Evolutionary conservation across 2,329 filamentous ascomycete species (phyloP), one percentile per base, ranked within the genome.

Genomic region (Alternaria dauci): DNA sequence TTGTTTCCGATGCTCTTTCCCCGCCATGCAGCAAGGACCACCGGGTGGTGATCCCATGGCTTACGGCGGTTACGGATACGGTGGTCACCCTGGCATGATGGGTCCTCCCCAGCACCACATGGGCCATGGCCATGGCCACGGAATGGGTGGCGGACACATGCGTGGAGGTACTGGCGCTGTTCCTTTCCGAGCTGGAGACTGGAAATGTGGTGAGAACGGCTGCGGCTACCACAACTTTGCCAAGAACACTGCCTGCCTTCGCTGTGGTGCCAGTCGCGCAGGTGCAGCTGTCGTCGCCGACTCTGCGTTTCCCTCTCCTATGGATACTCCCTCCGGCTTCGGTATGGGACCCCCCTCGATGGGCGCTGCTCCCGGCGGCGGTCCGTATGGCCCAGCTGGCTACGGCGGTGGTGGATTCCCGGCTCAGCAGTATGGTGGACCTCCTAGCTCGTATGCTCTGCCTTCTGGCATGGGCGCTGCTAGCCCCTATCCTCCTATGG

Each of bases 221-320:
- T 99, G 95, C 78, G 93, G 92, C 59, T 99, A 99, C 80, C 95
- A 99, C 84, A 99, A 99, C 83, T 99, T 99, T 77, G 95, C 95
- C 63, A 99, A 99, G 87, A 99, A 99, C 74, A 94, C 98, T 59
- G 96, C 93, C 81, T 99, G 95, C 80, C 88, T 99, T 65, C 92
- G 95, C 61, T 99, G 95, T 77, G 95, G 95, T 78, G 95, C 94
- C 54, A 96, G 93, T 79, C 92, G 95, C 71, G 94, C 94, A 62
- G 93, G 92, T 65, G 95, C 95, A 60, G 94, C 94, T 16, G 92
- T 99, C 52, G 93, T 98, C 59, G 94, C 94, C 30, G 95, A 98
- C 79, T 94, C 93, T 39, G 92, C 92, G 43, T 97, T 95, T 81
- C 91, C 92, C 14, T 94, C 92, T 11, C 90, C 92, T 20, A 96